phyloP scores from a whole-genome alignment of 768 basidiomycete species.

The Lactifluus hygrophoroides region DNA sequence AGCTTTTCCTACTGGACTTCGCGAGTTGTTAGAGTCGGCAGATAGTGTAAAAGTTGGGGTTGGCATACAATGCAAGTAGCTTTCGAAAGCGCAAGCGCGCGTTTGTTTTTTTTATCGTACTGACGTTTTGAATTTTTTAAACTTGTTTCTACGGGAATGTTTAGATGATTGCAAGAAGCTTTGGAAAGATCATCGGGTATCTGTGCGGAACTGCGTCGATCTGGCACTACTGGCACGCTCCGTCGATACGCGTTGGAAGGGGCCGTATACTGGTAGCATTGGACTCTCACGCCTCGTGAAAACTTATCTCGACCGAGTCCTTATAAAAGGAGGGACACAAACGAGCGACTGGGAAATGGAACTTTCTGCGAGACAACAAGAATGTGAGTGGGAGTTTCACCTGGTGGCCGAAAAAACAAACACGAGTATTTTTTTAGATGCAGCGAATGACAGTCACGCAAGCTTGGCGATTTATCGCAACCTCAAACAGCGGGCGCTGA shows the following conservation, averaged over 20 bases:
- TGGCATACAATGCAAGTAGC: conserved; percentile 51
- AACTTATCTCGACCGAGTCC: conserved; percentile 41
- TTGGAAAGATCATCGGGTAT: conserved; percentile 36
- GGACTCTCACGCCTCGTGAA: conserved; percentile 61
- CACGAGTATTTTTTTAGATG: conserved; percentile 48
- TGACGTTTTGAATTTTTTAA: neutral
- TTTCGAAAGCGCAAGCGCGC: neutral
- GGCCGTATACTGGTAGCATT: conserved; percentile 49
- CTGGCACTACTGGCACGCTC: conserved; percentile 59
- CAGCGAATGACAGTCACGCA: conserved; percentile 63
- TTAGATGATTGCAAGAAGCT: conserved; percentile 65
- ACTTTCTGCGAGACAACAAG: conserved; percentile 40
- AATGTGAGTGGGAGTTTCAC: conserved; percentile 43
- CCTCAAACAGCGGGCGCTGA: conserved; percentile 36
- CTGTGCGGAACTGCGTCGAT: conserved; percentile 51
- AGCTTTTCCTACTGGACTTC: conserved; percentile 32
- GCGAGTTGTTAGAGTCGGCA: conserved; percentile 42
- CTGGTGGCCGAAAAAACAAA: too few relatives aligned
- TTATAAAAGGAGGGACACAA: conserved; percentile 53
- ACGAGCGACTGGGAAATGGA: conserved; percentile 62
- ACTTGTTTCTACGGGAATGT: neutral
- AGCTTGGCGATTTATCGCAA: conserved; percentile 45
- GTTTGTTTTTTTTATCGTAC: neutral
- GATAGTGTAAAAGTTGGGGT: conserved; percentile 62
- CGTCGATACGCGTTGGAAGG: conserved; percentile 66